Evolutionary conservation across 306 rosid genomes (phyloP).

Genomic region (Rosa rugosa): DNA sequence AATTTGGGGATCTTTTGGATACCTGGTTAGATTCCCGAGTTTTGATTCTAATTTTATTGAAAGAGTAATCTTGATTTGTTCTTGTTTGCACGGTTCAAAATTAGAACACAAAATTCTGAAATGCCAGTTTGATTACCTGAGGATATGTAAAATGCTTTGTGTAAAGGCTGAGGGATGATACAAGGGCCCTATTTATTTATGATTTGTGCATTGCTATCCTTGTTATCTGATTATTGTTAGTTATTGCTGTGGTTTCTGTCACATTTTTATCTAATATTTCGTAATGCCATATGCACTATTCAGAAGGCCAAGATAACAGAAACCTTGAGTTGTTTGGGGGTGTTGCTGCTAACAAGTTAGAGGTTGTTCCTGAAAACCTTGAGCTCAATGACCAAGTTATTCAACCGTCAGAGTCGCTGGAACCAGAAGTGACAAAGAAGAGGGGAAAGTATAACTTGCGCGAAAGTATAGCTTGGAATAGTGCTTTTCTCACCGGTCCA

Average conservation of each 20-base stretch:
- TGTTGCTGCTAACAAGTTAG: conserved; percentile 43
- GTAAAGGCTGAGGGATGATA: too few relatives aligned
- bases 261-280: not conserved
- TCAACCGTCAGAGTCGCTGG: conserved; percentile 44
- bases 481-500: conserved; percentile 91
- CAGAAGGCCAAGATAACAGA: conserved; percentile 48
- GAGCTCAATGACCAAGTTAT: conserved; percentile 50
- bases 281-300: not conserved
- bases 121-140: not conserved
- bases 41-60: not conserved
- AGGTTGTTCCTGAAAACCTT: conserved; percentile 38
- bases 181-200: too few relatives aligned
- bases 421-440: conserved; percentile 39
- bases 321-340: conserved; percentile 36
- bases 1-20: not conserved
- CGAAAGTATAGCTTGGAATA: conserved; percentile 95
- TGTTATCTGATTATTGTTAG: not conserved
- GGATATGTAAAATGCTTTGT: not conserved
- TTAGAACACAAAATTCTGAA: not conserved
- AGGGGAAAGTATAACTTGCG: conserved; percentile 81
- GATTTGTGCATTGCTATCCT: not conserved
- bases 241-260: not conserved
- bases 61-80: not conserved
- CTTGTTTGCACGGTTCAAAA: not conserved
- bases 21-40: not conserved